Conservation (phyloP, 2,329 filamentous ascomycete genomes). For the Ophiostoma quercus region DNA sequence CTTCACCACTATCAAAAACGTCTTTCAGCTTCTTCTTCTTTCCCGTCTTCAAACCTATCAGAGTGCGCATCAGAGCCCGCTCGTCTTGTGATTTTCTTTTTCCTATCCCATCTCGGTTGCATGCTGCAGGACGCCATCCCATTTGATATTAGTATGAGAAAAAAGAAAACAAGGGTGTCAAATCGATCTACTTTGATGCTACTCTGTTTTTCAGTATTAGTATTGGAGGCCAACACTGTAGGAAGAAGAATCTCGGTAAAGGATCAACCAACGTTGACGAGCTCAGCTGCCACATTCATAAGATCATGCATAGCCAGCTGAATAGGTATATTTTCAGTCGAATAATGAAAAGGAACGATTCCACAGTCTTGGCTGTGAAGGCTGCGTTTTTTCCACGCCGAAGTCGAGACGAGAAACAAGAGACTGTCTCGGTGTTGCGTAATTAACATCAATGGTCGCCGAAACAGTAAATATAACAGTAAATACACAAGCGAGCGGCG, state of each 20-base stretch:
- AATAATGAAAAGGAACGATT: neutral
- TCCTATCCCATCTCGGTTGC: constrained; percentile 11
- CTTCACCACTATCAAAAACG: neutral
- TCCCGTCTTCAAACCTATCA: neutral
- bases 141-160: neutral
- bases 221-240: too few species aligned
- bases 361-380: neutral
- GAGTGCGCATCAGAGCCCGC: neutral
- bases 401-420: neutral
- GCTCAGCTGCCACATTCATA: neutral
- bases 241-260: neutral
- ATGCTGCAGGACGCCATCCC: constrained; percentile 10
- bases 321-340: neutral
- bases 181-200: constrained; percentile 3
- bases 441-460: too few species aligned
- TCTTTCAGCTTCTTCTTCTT: neutral
- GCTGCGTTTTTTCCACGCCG: neutral
- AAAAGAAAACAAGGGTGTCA: neutral
- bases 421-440: neutral
- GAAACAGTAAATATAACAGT: neutral
- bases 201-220: neutral
- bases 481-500: neutral
- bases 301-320: neutral
- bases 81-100: neutral
- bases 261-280: neutral